A percentile compares a stretch with the other conserved stretches of the same genome.
Evolutionary conservation across 345 rosid species (phyloP).

Genomic region (Eucalyptus marginata): DNA sequence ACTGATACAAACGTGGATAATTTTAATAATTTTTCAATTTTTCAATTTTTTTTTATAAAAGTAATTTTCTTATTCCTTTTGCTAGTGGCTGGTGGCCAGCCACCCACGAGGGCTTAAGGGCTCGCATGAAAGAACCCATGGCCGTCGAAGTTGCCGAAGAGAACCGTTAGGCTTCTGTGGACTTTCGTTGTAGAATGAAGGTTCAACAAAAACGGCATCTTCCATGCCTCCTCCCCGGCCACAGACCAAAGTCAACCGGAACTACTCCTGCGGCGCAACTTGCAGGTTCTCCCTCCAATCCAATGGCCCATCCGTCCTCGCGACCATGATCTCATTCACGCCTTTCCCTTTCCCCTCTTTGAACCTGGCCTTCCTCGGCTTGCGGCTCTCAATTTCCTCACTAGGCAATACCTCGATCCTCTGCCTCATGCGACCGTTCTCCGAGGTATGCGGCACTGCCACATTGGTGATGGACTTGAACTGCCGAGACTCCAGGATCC

Average conservation of each 20-base stretch:
- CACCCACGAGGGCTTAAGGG: too few species aligned
- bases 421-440: constrained; percentile 33
- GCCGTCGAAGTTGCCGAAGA: constrained; percentile 83
- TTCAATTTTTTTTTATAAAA: too few species aligned
- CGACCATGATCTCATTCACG: background rate
- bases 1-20: too few species aligned
- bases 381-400: background rate
- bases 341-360: background rate
- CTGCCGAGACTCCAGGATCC: constrained; percentile 45
- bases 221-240: constrained; percentile 93
- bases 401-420: constrained; percentile 3
- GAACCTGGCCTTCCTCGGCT: background rate
- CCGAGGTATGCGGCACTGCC: constrained; percentile 8
- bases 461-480: constrained; percentile 36
- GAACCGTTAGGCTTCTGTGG: background rate
- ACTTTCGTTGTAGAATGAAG: constrained; percentile 9
- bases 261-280: background rate
- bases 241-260: constrained; percentile 75
- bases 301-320: background rate
- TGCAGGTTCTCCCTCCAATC: background rate
- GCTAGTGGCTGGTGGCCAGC: too few species aligned
- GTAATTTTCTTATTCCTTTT: too few species aligned
- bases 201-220: constrained; percentile 60
- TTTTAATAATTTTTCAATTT: too few species aligned
- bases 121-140: constrained; percentile 94